These are phyloP conservation scores for Saccharomyces hybrid DNA, from an alignment of 1,139 yeast species.

Conservation along the genomic window DNA sequence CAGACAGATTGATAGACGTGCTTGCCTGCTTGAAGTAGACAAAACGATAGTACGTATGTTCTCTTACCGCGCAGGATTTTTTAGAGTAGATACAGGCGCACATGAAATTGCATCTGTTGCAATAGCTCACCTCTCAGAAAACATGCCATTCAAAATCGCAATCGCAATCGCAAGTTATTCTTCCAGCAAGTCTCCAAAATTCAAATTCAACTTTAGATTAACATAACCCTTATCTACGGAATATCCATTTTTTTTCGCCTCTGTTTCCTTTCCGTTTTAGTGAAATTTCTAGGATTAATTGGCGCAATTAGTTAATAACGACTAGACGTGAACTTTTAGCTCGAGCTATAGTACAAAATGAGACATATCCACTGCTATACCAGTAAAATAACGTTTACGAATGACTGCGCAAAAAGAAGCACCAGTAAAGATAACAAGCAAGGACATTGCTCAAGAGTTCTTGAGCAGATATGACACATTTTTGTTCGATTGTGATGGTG, in stretches of 20 bases:
- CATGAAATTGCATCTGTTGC: too few species aligned
- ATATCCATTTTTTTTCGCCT: not conserved
- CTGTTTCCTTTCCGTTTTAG: not conserved
- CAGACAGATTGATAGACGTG: too few species aligned
- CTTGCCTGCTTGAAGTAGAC: too few species aligned
- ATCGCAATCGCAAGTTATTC: too few species aligned
- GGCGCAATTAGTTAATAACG: not conserved
- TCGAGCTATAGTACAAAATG: not conserved
- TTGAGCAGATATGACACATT: conserved; percentile 67
- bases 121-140: too few species aligned
- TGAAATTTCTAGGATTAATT: not conserved
- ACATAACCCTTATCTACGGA: not conserved
- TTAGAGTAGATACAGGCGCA: too few species aligned
- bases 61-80: too few species aligned
- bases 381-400: not conserved
- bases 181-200: too few species aligned
- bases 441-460: conserved; percentile 45
- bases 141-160: too few species aligned
- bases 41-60: too few species aligned
- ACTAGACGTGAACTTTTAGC: not conserved
- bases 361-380: not conserved
- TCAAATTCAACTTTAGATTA: too few species aligned
- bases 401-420: conserved; percentile 20
- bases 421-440: conserved; percentile 39
- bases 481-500: conserved; percentile 92